phyloP scores from a whole-genome alignment of 169 alveolate genomes.

The Cystoisospora suis region DNA sequence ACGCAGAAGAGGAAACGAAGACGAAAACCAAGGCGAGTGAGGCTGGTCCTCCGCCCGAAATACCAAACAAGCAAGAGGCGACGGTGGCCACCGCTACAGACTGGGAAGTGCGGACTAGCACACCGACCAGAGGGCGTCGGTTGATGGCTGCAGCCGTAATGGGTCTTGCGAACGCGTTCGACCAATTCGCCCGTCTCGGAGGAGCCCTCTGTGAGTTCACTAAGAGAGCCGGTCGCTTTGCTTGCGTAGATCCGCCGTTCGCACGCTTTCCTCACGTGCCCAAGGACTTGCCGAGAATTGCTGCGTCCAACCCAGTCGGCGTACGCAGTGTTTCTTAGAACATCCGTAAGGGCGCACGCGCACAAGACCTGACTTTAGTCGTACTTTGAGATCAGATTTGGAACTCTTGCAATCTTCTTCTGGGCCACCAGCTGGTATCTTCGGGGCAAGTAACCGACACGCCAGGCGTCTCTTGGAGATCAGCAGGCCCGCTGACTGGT shows the following conservation, averaged over 20 bases:
- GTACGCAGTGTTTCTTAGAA: background rate
- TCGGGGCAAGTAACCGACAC: too few relatives aligned
- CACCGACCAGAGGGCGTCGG: background rate
- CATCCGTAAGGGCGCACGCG: background rate
- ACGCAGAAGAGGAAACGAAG: background rate
- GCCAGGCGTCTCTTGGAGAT: too few relatives aligned
- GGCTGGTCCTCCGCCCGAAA: background rate
- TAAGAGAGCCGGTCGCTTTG: background rate
- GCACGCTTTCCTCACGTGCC: background rate
- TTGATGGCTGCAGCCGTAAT: background rate
- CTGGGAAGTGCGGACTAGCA: too few relatives aligned
- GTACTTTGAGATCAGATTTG: too few relatives aligned
- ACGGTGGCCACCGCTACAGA: too few relatives aligned
- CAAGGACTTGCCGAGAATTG: background rate
- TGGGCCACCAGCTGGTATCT: too few relatives aligned
- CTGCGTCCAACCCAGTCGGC: background rate
- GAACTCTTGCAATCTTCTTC: too few relatives aligned
- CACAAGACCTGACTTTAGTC: background rate
- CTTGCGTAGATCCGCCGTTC: background rate
- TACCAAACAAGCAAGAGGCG: background rate
- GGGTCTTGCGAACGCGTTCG: background rate
- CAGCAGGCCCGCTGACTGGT: too few relatives aligned
- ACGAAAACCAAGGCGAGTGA: background rate
- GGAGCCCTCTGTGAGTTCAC: constrained; percentile 18
- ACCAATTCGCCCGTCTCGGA: constrained; percentile 25